Conservation (phyloP, 495 filamentous ascomycete species). For the Penicillium dipodomyicola region DNA sequence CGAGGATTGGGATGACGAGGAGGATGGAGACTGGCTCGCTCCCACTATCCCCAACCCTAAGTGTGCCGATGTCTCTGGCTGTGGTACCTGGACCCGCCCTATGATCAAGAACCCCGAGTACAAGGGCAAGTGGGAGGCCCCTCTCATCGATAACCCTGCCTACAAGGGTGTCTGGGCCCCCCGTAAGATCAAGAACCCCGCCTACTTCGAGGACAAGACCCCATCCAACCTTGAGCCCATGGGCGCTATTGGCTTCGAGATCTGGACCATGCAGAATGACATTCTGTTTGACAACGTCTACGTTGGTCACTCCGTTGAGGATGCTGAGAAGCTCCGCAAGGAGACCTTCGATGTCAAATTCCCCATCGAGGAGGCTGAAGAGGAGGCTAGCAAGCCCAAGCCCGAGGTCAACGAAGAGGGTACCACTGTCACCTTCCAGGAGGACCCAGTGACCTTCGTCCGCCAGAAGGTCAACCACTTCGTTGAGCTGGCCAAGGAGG, state of each 20-base stretch:
- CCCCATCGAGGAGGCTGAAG: constrained; percentile 76
- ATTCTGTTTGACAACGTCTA: constrained; percentile 99
- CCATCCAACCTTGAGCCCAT: constrained; percentile 97
- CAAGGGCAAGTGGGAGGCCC: constrained; percentile 98
- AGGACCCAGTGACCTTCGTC: constrained; percentile 86
- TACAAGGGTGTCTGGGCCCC: constrained; percentile 98
- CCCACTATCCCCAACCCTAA: constrained; percentile 95
- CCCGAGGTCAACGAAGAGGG: constrained; percentile 59
- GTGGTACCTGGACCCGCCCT: constrained; percentile 88
- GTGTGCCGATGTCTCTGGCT: constrained; percentile 90
- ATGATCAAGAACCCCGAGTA: constrained; percentile 94
- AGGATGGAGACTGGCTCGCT: constrained; percentile 97
- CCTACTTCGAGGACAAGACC: constrained; percentile 96
- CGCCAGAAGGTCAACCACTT: constrained; percentile 91
- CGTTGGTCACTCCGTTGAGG: constrained; percentile 94
- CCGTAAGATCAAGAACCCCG: constrained; percentile 94
- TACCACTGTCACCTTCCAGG: constrained; percentile 84
- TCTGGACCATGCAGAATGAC: constrained; percentile 99
- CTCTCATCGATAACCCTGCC: constrained; percentile 93
- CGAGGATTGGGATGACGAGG: constrained; percentile 99
- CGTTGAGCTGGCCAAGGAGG: constrained; percentile 75
- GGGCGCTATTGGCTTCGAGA: constrained; percentile 96
- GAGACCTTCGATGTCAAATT: constrained; percentile 95
- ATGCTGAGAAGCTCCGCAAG: constrained; percentile 84
- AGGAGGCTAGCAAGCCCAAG: constrained; percentile 82